phyloP scores from a whole-genome alignment of 257 asterid genomes.

The Knoxia roxburghii region DNA sequence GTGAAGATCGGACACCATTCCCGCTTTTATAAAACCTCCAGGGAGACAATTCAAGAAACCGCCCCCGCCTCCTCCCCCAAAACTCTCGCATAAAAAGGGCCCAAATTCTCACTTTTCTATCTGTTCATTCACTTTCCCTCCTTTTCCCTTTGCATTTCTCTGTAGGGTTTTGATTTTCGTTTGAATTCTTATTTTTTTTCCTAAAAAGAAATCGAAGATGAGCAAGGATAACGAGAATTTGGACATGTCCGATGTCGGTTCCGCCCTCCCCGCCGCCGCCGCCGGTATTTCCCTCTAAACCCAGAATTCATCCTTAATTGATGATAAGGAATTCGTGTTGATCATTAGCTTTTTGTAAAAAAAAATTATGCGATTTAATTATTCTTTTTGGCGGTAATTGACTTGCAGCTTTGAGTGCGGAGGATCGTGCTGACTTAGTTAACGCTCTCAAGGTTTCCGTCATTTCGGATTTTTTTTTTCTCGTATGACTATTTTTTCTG shows the following conservation, averaged over 20 bases:
- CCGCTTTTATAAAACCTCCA: background rate
- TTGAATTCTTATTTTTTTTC: too few relatives aligned
- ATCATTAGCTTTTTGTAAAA: background rate
- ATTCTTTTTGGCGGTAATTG: background rate
- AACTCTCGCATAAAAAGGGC: background rate
- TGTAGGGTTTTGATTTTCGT: background rate
- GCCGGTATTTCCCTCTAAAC: slow-evolving; percentile 47
- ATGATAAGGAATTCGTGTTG: background rate
- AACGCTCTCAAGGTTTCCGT: slow-evolving; percentile 65
- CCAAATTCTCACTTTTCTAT: background rate
- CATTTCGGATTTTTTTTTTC: background rate
- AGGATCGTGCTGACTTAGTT: slow-evolving; percentile 72
- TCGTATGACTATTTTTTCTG: too few relatives aligned
- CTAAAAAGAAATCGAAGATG: too few relatives aligned
- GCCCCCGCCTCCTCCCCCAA: background rate
- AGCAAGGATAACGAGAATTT: slow-evolving; percentile 38
- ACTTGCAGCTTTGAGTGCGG: slow-evolving; percentile 68
- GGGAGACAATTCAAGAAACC: background rate
- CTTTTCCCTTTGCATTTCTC: slow-evolving; percentile 12
- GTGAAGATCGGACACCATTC: background rate
- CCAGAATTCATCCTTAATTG: background rate
- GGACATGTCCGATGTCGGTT: slow-evolving; percentile 49
- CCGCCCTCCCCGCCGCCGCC: slow-evolving; percentile 85
- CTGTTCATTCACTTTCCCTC: slow-evolving; percentile 17
- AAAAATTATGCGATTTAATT: background rate